Base-by-base conservation (phyloP, 1,139 yeast species). In the Suhomyces choctaworum region DNA sequence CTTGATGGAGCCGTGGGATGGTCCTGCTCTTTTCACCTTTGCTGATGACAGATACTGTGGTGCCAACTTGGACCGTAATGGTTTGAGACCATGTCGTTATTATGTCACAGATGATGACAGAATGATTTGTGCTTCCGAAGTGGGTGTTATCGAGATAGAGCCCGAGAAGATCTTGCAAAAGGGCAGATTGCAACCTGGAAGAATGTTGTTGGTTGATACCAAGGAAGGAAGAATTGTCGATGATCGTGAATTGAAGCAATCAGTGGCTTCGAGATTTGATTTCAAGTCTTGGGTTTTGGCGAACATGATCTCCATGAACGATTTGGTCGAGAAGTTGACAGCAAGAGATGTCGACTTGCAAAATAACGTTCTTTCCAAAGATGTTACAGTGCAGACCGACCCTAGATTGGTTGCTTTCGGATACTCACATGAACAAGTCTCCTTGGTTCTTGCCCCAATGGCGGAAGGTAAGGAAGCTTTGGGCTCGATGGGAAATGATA, bases 1-100 rank as follows among this genome's bases (percentile, higher is more conserved):
- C 67, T 70, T 90, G 50, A 92, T 92, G 97, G 98, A 92, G 69
- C 97, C 98, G 14, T 92, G 98, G 98, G 98, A 92, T 67, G 98
- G 98, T 49, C 98, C 98, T 23, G 97, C 97, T 26, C 73, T 92
- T 52, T 87, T 92, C 70, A 89, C 96, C 22, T 92, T 92, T 64
- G 94, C 97, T 23, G 97, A 92, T 62, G 97, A 96, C 47, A 78
- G 97, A 56, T 92, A 87, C 74, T 88, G 97, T 68, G 98, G 98
- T 69, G 98, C 98, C 35, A 90, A 90, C 61, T 76, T 92, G 51
- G 98, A 92, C 66, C 80, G 98, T 69, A 92, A 92, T 60, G 98
- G 98, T 48, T 77, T 92, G 55, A 84, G 98, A 69, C 98, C 98
- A 30, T 92, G 98, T 70, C 88, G 98, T 63, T 92, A 87, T 73